Conservation (phyloP, 768 basidiomycete species). For the Auricularia cornea region DNA sequence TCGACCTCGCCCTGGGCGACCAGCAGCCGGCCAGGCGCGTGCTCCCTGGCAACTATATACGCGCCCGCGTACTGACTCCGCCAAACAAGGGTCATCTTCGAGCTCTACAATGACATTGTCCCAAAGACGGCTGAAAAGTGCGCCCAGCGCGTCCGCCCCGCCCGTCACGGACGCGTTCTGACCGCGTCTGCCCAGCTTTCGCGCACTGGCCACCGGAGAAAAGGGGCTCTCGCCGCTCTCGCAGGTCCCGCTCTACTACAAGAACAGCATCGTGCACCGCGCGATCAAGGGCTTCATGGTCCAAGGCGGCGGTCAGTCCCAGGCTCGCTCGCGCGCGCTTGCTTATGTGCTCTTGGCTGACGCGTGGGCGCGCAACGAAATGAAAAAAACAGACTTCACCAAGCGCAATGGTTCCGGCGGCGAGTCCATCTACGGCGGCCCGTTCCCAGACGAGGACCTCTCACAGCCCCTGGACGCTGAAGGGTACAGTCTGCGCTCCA, state of each 20-base stretch:
- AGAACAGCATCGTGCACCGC: slow-evolving; percentile 67
- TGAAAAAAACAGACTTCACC: slow-evolving; percentile 54
- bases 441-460: slow-evolving; percentile 74
- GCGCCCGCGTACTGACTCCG: not conserved
- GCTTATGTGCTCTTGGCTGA: not conserved
- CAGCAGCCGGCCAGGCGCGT: slow-evolving; percentile 47
- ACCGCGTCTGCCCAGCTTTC: slow-evolving; percentile 47
- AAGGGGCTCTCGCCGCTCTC: slow-evolving; percentile 58
- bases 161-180: not conserved
- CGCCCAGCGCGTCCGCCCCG: slow-evolving; percentile 10
- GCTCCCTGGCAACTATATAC: not conserved
- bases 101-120: slow-evolving; percentile 62
- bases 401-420: slow-evolving; percentile 74
- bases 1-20: slow-evolving; percentile 50
- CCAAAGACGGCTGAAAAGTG: slow-evolving; percentile 82
- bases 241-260: slow-evolving; percentile 74
- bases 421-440: slow-evolving; percentile 69
- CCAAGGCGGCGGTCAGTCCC: slow-evolving; percentile 59
- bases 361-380: not conserved
- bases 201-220: slow-evolving; percentile 80
- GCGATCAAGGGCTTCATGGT: slow-evolving; percentile 76
- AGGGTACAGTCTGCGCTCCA: slow-evolving; percentile 35
- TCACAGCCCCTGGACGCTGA: slow-evolving; percentile 51
- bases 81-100: slow-evolving; percentile 52
- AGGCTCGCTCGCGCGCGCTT: not conserved